Conservation (phyloP, 768 basidiomycete species). For the Wakefieldia striispora region DNA sequence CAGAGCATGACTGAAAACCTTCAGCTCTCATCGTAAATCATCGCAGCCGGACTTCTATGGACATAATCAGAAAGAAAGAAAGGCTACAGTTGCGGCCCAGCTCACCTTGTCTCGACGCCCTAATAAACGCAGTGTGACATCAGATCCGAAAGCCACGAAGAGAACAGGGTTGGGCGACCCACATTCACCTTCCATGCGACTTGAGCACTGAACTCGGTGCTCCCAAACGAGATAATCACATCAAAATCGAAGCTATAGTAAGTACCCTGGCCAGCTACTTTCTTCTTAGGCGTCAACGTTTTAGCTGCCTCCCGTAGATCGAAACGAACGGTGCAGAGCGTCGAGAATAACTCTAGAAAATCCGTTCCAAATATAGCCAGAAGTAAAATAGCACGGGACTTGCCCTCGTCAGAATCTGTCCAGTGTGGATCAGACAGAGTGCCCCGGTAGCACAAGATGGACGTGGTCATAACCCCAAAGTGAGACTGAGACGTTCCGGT, state of each 20-base stretch:
- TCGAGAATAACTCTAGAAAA: constrained; percentile 9
- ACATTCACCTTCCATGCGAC: constrained; percentile 2
- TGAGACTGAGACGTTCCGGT: background rate
- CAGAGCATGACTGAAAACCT: background rate
- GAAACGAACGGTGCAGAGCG: constrained; percentile 7
- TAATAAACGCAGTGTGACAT: background rate
- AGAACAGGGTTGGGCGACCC: background rate
- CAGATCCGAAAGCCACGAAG: background rate
- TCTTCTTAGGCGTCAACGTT: background rate
- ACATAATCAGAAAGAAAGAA: background rate
- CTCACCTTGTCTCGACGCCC: constrained; percentile 1
- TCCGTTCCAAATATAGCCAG: background rate
- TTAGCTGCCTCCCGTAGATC: constrained; percentile 7
- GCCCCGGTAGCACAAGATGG: constrained; percentile 17
- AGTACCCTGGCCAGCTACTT: background rate
- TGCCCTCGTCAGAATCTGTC: constrained; percentile 7
- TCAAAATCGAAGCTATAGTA: constrained; percentile 6
- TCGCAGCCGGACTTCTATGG: constrained; percentile 1
- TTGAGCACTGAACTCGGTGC: constrained; percentile 25
- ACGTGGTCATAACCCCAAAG: background rate
- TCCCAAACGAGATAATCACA: constrained; percentile 16
- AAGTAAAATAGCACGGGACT: background rate
- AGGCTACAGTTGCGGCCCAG: too few species aligned
- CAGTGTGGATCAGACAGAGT: constrained; percentile 4
- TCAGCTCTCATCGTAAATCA: constrained; percentile 2